Evolutionary conservation across 345 rosid genomes (phyloP).

Genomic region (Ceriops zippeliana): DNA sequence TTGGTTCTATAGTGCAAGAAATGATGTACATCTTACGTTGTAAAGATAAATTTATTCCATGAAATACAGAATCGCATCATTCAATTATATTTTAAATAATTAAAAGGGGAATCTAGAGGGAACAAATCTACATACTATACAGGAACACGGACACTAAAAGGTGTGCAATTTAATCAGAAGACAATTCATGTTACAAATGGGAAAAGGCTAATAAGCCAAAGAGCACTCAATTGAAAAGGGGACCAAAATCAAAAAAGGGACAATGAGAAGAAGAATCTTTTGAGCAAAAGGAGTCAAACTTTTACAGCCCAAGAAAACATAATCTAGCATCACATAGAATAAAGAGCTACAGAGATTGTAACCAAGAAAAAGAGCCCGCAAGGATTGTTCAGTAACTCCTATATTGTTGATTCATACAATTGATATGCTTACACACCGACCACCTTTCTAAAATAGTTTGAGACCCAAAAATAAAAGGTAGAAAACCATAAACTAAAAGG

Average conservation of each 20-base stretch:
- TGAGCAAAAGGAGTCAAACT: constrained; percentile 36
- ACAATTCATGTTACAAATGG: constrained; percentile 4
- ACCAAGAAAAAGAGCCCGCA: too few relatives aligned
- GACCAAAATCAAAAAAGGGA: constrained; percentile 37
- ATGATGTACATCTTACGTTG: constrained; percentile 20
- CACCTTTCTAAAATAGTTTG: neutral
- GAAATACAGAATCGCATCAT: constrained; percentile 9
- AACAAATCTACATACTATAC: neutral
- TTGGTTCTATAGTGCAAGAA: constrained; percentile 24
- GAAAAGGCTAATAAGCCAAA: constrained; percentile 9
- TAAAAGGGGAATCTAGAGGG: neutral
- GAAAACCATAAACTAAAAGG: neutral
- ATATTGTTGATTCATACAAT: constrained; percentile 4
- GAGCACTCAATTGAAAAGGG: constrained; percentile 22
- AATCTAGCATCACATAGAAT: constrained; percentile 25
- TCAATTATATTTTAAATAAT: constrained; percentile 2
- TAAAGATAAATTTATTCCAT: constrained; percentile 22
- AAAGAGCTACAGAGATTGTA: constrained; percentile 21
- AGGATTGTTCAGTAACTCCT: too few relatives aligned
- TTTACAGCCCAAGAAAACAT: constrained; percentile 33
- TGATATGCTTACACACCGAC: neutral
- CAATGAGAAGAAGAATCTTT: constrained; percentile 32
- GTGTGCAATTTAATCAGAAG: neutral
- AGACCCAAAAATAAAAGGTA: neutral
- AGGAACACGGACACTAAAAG: constrained; percentile 3